Percentiles rank a stretch among this genome's conserved stretches.
These are phyloP conservation scores for Exophiala spinifera DNA, from an alignment of 2,329 filamentous ascomycete genomes.

Conservation along the genomic window DNA sequence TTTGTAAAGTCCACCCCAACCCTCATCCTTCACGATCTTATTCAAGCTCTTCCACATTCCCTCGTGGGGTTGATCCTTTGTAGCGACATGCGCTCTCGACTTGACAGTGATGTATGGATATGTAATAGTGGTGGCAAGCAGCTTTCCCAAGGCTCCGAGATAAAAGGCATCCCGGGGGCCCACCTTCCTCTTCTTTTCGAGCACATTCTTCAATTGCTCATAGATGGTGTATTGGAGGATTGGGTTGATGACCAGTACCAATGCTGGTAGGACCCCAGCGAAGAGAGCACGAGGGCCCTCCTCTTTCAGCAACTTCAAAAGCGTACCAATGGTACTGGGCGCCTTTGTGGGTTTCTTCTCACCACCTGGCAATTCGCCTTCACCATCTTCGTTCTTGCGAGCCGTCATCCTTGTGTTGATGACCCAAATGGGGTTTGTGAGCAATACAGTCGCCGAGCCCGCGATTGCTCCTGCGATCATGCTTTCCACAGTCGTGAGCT, in stretches of 20 bases:
- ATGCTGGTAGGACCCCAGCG: constrained; percentile 83
- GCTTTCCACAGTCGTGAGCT: constrained; percentile 85
- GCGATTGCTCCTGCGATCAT: constrained; percentile 95
- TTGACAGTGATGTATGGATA: constrained; percentile 99
- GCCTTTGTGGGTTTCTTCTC: constrained; percentile 50
- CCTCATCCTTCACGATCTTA: constrained; percentile 80
- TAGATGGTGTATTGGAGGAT: constrained; percentile 99
- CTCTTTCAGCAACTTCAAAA: constrained; percentile 74
- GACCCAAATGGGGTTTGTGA: constrained; percentile 99
- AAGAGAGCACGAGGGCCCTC: constrained; percentile 86
- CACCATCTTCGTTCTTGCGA: constrained; percentile 59
- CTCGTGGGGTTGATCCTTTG: constrained; percentile 70
- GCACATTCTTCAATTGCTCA: constrained; percentile 89
- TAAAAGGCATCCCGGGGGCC: constrained; percentile 86
- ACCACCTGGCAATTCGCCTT: constrained; percentile 39
- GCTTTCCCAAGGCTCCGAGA: constrained; percentile 87
- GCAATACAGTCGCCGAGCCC: constrained; percentile 86
- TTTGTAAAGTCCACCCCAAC: constrained; percentile 87
- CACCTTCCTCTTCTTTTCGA: constrained; percentile 74
- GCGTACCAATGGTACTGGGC: constrained; percentile 74
- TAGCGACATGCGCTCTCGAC: constrained; percentile 92
- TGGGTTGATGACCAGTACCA: constrained; percentile 95
- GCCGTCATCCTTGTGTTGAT: constrained; percentile 98
- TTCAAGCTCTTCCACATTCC: constrained; percentile 74
- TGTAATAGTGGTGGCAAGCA: constrained; percentile 88